These are phyloP conservation scores for Rhamnella rubrinervis DNA, from an alignment of 331 rosid species.

Conservation along the genomic window DNA sequence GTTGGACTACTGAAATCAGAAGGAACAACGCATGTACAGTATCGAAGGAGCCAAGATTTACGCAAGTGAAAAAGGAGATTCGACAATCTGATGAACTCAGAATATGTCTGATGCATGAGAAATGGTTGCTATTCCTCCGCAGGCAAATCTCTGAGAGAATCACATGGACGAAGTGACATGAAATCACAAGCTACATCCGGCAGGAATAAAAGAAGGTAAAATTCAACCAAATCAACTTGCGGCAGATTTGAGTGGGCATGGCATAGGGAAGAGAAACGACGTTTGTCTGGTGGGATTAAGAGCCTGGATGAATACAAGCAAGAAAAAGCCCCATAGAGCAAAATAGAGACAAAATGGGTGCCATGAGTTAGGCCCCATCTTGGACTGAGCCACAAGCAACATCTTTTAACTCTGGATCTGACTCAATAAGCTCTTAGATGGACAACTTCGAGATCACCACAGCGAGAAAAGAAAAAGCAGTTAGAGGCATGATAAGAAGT, in stretches of 20 bases:
- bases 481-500: slow-evolving; percentile 8
- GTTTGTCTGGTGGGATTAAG: slow-evolving; percentile 22
- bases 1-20: slow-evolving; percentile 1
- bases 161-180: slow-evolving; percentile 33
- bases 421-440: slow-evolving; percentile 18
- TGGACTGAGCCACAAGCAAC: slow-evolving; percentile 38
- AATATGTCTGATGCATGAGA: neutral
- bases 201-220: neutral
- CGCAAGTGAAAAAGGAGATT: slow-evolving; percentile 17
- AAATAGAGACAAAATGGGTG: slow-evolving; percentile 32
- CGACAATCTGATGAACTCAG: slow-evolving; percentile 21
- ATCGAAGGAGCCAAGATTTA: slow-evolving; percentile 21
- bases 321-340: slow-evolving; percentile 19
- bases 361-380: slow-evolving; percentile 41
- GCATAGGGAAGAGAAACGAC: slow-evolving; percentile 17
- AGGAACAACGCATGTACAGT: slow-evolving; percentile 19
- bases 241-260: neutral
- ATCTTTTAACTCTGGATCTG: slow-evolving; percentile 37
- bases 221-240: neutral
- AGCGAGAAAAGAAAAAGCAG: slow-evolving; percentile 4
- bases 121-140: too few species aligned
- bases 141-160: slow-evolving; percentile 5
- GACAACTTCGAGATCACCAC: slow-evolving; percentile 19
- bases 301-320: slow-evolving; percentile 25
- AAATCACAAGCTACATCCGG: slow-evolving; percentile 34